phyloP scores from a whole-genome alignment of 2,329 filamentous ascomycete genomes.

The Helicocarpus griseus region DNA sequence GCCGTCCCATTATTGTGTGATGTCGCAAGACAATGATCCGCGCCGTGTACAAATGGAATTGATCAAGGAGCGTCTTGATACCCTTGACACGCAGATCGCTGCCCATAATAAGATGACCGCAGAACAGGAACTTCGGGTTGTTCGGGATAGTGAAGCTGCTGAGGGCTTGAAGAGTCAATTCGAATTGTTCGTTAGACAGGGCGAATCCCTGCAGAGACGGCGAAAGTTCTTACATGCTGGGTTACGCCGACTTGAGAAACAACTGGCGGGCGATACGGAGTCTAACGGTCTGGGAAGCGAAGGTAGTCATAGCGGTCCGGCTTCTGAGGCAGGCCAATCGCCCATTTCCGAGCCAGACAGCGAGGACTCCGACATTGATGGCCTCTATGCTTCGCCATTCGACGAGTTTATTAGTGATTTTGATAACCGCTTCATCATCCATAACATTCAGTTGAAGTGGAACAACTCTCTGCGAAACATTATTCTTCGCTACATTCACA shows the following conservation, averaged over 20 bases:
- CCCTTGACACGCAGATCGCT: constrained; percentile 67
- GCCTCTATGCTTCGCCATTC: constrained; percentile 57
- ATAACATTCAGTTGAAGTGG: constrained; percentile 97
- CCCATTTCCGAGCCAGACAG: constrained; percentile 45
- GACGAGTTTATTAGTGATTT: constrained; percentile 88
- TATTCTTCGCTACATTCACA: constrained; percentile 92
- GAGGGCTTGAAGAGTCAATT: constrained; percentile 33
- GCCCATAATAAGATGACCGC: constrained; percentile 63
- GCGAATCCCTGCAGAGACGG: constrained; percentile 47
- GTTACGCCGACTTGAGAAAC: constrained; percentile 47
- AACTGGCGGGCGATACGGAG: constrained; percentile 25
- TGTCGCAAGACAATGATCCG: constrained; percentile 84
- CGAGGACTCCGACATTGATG: constrained; percentile 42
- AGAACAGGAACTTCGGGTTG: constrained; percentile 59
- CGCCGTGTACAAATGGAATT: constrained; percentile 78
- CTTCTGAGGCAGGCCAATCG: constrained; percentile 16
- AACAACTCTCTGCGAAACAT: constrained; percentile 94
- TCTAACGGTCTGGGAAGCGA: constrained; percentile 43
- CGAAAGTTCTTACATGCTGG: constrained; percentile 50
- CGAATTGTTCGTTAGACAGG: constrained; percentile 46
- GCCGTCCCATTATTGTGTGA: constrained; percentile 87
- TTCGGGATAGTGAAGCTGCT: constrained; percentile 46
- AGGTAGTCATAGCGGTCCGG: not conserved
- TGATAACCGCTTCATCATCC: constrained; percentile 95
- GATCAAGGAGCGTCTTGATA: constrained; percentile 68